Conservation (phyloP, 73 alveolate species). For the Tetrahymena malaccensis region DNA sequence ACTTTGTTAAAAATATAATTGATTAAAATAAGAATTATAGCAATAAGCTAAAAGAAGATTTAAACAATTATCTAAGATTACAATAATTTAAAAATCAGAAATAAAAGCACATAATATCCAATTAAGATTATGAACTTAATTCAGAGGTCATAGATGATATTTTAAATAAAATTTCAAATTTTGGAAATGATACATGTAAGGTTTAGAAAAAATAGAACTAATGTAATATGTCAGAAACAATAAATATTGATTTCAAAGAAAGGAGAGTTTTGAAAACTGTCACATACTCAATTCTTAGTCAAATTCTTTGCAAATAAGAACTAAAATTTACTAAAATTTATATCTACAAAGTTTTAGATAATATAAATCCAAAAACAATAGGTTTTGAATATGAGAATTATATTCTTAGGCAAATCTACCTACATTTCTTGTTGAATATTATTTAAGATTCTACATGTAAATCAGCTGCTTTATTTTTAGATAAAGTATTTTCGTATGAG, state of each 20-base stretch:
- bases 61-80: no score
- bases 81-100: no score
- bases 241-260: not conserved
- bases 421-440: not conserved
- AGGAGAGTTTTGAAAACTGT: not conserved
- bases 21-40: no score
- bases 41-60: no score
- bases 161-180: no score
- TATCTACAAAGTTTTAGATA: not conserved
- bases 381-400: not conserved
- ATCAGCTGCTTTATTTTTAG: no score
- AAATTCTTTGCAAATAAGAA: not conserved
- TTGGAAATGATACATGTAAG: not conserved
- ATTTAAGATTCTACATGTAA: not conserved
- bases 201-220: no score
- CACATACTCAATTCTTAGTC: not conserved
- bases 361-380: not conserved
- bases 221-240: not conserved
- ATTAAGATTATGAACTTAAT: no score
- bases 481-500: not conserved
- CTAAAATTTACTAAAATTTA: not conserved
- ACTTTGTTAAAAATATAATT: no score
- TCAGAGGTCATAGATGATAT: not conserved
- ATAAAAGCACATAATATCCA: no score
- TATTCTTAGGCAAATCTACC: not conserved